Evolutionary conservation across 2,329 filamentous ascomycete genomes (phyloP).

Genomic region (Pezicula neosporulosa): DNA sequence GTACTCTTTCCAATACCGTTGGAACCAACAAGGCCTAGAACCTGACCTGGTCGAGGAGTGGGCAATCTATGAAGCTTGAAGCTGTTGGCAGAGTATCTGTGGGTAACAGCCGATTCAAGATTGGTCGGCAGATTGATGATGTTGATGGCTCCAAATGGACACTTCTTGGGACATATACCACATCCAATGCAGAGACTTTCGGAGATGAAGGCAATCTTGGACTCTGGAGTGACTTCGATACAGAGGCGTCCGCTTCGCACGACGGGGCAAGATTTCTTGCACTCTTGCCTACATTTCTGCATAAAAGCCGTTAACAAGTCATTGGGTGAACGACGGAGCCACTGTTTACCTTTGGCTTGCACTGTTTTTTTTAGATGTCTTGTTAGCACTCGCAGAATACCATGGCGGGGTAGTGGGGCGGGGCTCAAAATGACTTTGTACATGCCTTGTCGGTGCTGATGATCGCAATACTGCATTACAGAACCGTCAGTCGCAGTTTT

Average conservation of each 20-base stretch:
- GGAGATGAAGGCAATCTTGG: slow-evolving; percentile 97
- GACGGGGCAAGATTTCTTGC: slow-evolving; percentile 97
- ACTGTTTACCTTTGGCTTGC: slow-evolving; percentile 73
- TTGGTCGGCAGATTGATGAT: slow-evolving; percentile 99
- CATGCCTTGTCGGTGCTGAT: slow-evolving; percentile 95
- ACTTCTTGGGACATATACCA: slow-evolving; percentile 99
- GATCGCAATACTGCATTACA: slow-evolving; percentile 81
- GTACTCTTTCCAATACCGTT: slow-evolving; percentile 99
- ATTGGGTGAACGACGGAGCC: slow-evolving; percentile 6
- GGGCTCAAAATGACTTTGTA: slow-evolving; percentile 28
- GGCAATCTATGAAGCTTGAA: slow-evolving; percentile 98
- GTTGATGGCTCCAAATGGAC: slow-evolving; percentile 96
- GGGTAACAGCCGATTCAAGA: slow-evolving; percentile 95
- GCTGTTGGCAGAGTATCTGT: slow-evolving; percentile 98
- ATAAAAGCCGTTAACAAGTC: slow-evolving; percentile 27
- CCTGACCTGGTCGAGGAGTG: slow-evolving; percentile 92
- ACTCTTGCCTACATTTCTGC: slow-evolving; percentile 97
- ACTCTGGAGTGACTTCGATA: slow-evolving; percentile 86
- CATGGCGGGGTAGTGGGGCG: slow-evolving; percentile 35
- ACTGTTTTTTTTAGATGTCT: slow-evolving; percentile 48
- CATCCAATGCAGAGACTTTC: slow-evolving; percentile 96
- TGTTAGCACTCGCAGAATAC: slow-evolving; percentile 32
- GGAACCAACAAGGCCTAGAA: slow-evolving; percentile 93
- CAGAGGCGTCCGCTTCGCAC: slow-evolving; percentile 96
- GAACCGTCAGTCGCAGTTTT: neutral